A percentile compares a stretch with the other conserved stretches of the same genome.
Evolutionary conservation across 176 grass and related monocot genomes (phyloP).

Genomic region (Alloteropsis semialata): DNA sequence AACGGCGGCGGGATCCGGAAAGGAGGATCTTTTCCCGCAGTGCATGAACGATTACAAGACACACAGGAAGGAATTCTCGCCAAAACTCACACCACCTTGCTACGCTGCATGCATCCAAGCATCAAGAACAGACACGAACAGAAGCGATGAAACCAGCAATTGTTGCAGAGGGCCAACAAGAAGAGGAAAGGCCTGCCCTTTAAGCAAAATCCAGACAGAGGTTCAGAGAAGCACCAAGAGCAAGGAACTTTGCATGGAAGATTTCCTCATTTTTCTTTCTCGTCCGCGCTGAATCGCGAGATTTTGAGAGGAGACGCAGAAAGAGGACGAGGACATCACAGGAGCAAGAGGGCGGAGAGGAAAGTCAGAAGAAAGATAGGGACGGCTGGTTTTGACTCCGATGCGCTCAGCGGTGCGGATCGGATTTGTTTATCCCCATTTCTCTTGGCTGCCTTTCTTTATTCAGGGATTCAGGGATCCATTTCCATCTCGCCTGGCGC

Average conservation of each 20-base stretch:
- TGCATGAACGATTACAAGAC: conserved; percentile 34
- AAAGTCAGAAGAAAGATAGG: conserved; percentile 50
- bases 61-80: background rate
- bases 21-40: conserved; percentile 12
- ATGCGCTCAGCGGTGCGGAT: conserved; percentile 27
- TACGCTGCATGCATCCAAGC: conserved; percentile 3
- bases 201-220: background rate
- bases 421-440: conserved; percentile 11
- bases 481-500: background rate
- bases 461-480: background rate
- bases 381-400: conserved; percentile 61
- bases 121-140: background rate
- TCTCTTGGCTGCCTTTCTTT: background rate
- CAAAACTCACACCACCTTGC: conserved; percentile 13
- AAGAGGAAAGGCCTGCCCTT: background rate
- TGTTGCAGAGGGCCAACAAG: background rate
- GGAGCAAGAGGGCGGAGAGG: conserved; percentile 1
- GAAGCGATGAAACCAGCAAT: background rate
- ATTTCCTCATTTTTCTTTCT: background rate
- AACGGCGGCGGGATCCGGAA: conserved; percentile 25
- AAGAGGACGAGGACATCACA: conserved; percentile 28
- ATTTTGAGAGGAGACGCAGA: background rate
- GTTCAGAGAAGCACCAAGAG: background rate
- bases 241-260: background rate
- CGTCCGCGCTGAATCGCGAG: conserved; percentile 3